phyloP scores from a whole-genome alignment of 116 monocot genomes.

The Iris pallida region DNA sequence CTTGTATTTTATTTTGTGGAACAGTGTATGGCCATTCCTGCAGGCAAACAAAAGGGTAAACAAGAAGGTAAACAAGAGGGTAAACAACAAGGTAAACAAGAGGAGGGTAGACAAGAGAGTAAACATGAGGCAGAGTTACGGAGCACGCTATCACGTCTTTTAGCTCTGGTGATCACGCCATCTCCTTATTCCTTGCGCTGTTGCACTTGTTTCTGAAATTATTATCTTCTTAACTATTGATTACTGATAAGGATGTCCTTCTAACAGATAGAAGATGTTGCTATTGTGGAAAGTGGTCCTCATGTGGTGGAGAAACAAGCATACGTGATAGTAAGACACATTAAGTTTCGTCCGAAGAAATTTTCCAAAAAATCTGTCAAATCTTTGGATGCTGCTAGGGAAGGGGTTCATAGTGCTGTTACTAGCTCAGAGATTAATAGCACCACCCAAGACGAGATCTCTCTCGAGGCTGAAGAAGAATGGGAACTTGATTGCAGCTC shows the following conservation, averaged over 20 bases:
- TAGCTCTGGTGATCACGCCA: constrained; percentile 34
- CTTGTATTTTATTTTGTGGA: constrained; percentile 7
- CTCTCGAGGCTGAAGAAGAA: constrained; percentile 16
- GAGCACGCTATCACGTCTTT: constrained; percentile 32
- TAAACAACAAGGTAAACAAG: too few species aligned
- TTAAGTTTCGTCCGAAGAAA: constrained; percentile 54
- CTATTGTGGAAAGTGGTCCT: constrained; percentile 68
- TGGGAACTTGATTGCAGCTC: constrained; percentile 24
- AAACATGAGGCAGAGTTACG: constrained; percentile 49
- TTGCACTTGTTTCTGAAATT: background rate
- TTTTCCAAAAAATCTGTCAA: constrained; percentile 55
- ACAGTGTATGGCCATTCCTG: constrained; percentile 53
- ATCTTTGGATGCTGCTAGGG: constrained; percentile 23
- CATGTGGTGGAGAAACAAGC: constrained; percentile 48
- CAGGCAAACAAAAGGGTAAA: background rate
- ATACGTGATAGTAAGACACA: constrained; percentile 59
- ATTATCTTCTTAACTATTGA: constrained; percentile 4
- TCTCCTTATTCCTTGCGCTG: background rate
- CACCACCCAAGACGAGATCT: constrained; percentile 11
- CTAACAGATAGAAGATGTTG: constrained; percentile 60
- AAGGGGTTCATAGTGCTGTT: constrained; percentile 15
- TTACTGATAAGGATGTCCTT: background rate
- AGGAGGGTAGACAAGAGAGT: background rate
- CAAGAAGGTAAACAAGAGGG: background rate
- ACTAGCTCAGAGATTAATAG: background rate